Conservation (phyloP, 148 eudicot species). For the Limonium bicolor region DNA sequence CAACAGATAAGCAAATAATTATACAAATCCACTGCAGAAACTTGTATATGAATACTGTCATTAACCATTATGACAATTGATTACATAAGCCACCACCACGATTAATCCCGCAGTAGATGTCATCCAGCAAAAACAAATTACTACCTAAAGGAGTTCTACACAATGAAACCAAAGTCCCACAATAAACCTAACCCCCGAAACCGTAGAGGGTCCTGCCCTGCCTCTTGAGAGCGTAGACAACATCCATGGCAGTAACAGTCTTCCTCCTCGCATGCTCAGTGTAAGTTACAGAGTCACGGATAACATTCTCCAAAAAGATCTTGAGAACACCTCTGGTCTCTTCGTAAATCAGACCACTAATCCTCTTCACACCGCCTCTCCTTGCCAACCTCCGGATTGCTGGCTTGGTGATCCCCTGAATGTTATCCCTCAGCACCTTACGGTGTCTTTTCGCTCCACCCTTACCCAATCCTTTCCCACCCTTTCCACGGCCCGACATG, state of each 20-base stretch:
- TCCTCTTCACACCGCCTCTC: constrained; percentile 7
- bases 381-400: constrained; percentile 7
- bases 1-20: no score
- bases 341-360: constrained; percentile 8
- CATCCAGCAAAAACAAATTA: no score
- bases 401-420: constrained; percentile 9
- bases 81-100: no score
- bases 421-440: constrained; percentile 6
- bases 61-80: no score
- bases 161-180: no score
- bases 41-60: no score
- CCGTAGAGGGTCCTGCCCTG: constrained; percentile 10
- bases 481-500: constrained; percentile 8
- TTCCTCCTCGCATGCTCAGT: constrained; percentile 13
- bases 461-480: constrained; percentile 4
- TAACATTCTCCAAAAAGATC: constrained; percentile 9
- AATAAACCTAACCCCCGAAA: constrained; percentile 7
- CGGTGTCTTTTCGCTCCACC: constrained; percentile 8
- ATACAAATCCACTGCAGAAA: no score
- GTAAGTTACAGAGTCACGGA: constrained; percentile 8
- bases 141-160: no score
- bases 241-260: constrained; percentile 9
- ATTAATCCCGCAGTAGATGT: no score
- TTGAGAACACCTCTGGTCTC: constrained; percentile 10
- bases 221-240: constrained; percentile 7